Evolutionary conservation across 352 stramenopile species (phyloP).

Genomic region (Achlya hypogyna): DNA sequence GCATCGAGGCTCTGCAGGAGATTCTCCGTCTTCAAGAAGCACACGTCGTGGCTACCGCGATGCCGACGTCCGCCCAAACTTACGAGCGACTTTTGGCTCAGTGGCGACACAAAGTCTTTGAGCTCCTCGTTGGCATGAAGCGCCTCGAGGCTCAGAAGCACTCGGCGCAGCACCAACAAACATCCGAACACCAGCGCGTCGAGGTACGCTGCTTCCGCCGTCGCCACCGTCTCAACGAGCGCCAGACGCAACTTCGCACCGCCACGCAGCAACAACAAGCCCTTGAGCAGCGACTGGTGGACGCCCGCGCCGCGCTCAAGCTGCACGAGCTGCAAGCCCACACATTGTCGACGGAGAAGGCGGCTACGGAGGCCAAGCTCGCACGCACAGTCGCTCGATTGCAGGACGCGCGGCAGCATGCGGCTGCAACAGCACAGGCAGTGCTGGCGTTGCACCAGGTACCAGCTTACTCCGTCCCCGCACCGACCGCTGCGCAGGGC

Average conservation of each 20-base stretch:
- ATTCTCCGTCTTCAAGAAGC: constrained; percentile 5
- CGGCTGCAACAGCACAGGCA: constrained; percentile 33
- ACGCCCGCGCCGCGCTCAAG: constrained; percentile 48
- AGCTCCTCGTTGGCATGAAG: constrained; percentile 48
- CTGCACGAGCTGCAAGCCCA: constrained; percentile 21
- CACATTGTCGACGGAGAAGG: constrained; percentile 25
- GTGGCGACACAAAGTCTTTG: constrained; percentile 53
- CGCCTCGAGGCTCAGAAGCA: constrained; percentile 27
- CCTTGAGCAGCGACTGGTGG: constrained; percentile 41
- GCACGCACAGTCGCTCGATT: constrained; percentile 43
- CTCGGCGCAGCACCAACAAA: background rate
- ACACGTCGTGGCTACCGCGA: background rate
- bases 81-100: constrained; percentile 24
- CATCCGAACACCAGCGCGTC: background rate
- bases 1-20: background rate
- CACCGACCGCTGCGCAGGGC: constrained; percentile 22
- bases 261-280: constrained; percentile 28
- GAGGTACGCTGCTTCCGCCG: background rate
- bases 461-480: constrained; percentile 10
- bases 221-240: too few relatives aligned
- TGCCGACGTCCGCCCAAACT: background rate
- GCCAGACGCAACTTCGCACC: background rate
- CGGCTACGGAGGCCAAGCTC: constrained; percentile 32
- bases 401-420: constrained; percentile 34
- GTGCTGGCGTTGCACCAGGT: constrained; percentile 40